Conservation (phyloP, 345 rosid species). For the Corymbia maculata region DNA sequence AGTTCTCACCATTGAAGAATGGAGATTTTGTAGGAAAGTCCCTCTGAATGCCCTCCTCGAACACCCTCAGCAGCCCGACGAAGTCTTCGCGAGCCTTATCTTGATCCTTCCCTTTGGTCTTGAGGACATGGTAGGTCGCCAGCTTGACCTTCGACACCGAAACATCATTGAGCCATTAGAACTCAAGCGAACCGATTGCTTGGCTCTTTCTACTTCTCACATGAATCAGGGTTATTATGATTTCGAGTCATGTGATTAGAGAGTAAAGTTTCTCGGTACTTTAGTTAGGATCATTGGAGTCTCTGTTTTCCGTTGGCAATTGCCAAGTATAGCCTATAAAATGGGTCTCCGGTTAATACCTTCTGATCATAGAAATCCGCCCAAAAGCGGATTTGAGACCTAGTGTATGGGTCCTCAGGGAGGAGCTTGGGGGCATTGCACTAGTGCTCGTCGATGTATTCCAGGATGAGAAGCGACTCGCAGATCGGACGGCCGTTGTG, state of each 20-base stretch:
- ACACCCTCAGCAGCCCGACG: not conserved
- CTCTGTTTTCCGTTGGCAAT: not conserved
- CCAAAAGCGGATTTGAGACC: constrained; percentile 14
- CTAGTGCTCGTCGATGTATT: constrained; percentile 12
- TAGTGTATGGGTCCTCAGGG: constrained; percentile 8
- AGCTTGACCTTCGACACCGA: not conserved
- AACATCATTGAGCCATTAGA: not conserved
- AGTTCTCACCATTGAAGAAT: not conserved
- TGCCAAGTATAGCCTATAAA: not conserved
- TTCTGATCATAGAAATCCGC: constrained; percentile 5
- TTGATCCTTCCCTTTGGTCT: constrained; percentile 2
- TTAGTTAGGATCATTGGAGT: not conserved
- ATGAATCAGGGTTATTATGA: not conserved
- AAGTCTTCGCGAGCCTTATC: constrained; percentile 3
- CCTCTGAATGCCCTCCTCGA: constrained; percentile 5
- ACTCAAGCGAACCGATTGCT: not conserved
- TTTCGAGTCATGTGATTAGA: not conserved
- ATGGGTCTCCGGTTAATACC: not conserved
- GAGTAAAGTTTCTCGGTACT: not conserved
- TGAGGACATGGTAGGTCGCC: not conserved
- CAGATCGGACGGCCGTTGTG: constrained; percentile 6
- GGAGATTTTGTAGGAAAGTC: constrained; percentile 1
- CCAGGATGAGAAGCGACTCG: constrained; percentile 11
- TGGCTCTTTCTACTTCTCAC: not conserved
- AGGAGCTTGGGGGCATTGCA: constrained; percentile 3